Percentiles rank a stretch among this genome's conserved stretches.
Conservation (phyloP, 371 early-diverging fungal species). For the Actinomortierella ambigua region DNA sequence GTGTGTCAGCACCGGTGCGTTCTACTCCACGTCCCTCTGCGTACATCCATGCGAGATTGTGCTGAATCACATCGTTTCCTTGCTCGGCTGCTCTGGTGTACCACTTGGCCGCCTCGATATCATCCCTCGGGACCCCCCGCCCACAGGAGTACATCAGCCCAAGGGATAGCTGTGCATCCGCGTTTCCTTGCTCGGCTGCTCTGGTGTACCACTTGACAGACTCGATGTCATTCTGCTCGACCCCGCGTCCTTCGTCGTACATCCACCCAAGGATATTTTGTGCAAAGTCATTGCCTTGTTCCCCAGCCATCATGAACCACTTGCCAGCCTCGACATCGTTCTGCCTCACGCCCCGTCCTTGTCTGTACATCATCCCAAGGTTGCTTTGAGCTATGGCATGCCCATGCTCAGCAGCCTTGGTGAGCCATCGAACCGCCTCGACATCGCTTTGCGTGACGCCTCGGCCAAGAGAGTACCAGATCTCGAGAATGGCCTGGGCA, state of each 20-base stretch:
- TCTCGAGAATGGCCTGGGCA: slow-evolving; percentile 79
- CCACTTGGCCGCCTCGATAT: slow-evolving; percentile 66
- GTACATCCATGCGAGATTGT: slow-evolving; percentile 79
- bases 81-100: slow-evolving; percentile 72
- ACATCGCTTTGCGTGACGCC: slow-evolving; percentile 67
- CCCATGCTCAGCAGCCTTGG: slow-evolving; percentile 71
- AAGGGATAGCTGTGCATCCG: slow-evolving; percentile 79
- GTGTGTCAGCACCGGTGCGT: slow-evolving; percentile 64
- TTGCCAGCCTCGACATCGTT: slow-evolving; percentile 65
- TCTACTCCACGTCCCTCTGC: slow-evolving; percentile 82
- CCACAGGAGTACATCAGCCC: slow-evolving; percentile 83
- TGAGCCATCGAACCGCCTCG: slow-evolving; percentile 76
- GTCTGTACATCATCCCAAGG: slow-evolving; percentile 74
- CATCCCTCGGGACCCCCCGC: slow-evolving; percentile 66
- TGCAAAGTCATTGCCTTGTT: slow-evolving; percentile 79
- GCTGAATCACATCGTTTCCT: slow-evolving; percentile 78
- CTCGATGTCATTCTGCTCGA: slow-evolving; percentile 60
- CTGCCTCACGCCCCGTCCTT: slow-evolving; percentile 76
- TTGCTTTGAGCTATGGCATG: slow-evolving; percentile 83
- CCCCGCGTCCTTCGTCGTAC: slow-evolving; percentile 84
- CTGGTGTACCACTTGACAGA: slow-evolving; percentile 76
- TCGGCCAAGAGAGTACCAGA: slow-evolving; percentile 84
- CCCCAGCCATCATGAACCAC: slow-evolving; percentile 75
- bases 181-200: slow-evolving; percentile 78
- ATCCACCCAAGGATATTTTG: slow-evolving; percentile 72